Conservation (phyloP, 192 early-diverging fungal genomes). For the Mortierella alpina region DNA sequence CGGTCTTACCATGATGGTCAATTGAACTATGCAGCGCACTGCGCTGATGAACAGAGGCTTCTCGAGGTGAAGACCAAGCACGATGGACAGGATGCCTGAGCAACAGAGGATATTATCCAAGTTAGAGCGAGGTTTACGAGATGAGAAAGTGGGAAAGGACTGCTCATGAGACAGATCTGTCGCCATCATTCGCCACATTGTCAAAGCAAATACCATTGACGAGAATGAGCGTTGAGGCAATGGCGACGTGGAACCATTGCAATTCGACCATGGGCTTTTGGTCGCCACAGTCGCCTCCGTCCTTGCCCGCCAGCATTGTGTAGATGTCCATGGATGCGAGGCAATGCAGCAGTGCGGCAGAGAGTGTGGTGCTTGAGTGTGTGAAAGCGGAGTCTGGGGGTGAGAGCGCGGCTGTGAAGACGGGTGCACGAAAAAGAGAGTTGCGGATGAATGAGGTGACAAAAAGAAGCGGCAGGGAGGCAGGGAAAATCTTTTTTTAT, state of each 20-base stretch:
- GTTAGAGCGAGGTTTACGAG: not conserved
- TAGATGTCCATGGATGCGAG: constrained; percentile 9
- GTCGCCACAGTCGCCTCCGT: constrained; percentile 3
- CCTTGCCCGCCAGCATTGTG: constrained; percentile 3
- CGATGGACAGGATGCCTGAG: constrained; percentile 65
- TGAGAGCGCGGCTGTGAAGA: not conserved
- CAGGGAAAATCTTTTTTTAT: no score
- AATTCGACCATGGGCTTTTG: constrained; percentile 48
- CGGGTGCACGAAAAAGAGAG: not conserved
- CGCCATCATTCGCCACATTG: not conserved
- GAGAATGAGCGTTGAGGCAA: constrained; percentile 68
- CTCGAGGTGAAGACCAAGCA: constrained; percentile 75
- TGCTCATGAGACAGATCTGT: no score
- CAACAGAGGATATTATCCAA: not conserved
- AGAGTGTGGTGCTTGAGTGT: not conserved
- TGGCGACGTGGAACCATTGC: constrained; percentile 67
- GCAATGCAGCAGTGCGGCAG: not conserved
- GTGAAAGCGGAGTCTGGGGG: not conserved
- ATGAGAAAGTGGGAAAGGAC: not conserved
- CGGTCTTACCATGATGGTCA: constrained; percentile 73
- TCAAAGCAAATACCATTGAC: constrained; percentile 56
- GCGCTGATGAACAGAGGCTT: constrained; percentile 74
- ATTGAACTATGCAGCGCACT: constrained; percentile 79
- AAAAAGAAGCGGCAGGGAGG: no score
- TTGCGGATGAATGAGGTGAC: no score